These are phyloP conservation scores for Halophytophthora batemanensis DNA, from an alignment of 352 stramenopile genomes.

Conservation along the genomic window DNA sequence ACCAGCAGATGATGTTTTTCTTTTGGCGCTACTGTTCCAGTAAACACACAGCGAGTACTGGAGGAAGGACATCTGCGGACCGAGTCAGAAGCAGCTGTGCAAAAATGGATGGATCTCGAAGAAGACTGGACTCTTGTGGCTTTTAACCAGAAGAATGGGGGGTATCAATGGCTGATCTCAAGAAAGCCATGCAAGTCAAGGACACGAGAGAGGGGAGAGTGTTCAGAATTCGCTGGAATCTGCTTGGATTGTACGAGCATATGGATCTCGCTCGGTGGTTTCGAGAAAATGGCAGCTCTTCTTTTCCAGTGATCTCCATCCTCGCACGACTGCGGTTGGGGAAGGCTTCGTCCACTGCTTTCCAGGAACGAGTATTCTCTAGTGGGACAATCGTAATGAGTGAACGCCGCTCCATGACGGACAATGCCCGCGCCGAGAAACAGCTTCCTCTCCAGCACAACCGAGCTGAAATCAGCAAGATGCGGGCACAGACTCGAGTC, in stretches of 20 bases:
- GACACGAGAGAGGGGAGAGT: neutral
- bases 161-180: neutral
- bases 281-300: neutral
- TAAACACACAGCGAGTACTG: too few species aligned
- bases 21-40: too few species aligned
- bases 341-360: conserved; percentile 1
- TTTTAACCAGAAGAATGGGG: neutral
- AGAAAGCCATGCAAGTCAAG: neutral
- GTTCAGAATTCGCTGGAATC: neutral
- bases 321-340: neutral
- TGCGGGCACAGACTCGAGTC: too few species aligned
- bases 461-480: neutral
- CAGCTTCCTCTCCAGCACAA: neutral
- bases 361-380: conserved; percentile 2
- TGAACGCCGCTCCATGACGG: neutral
- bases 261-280: neutral
- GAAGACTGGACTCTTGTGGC: neutral
- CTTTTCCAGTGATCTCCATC: neutral
- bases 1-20: too few species aligned
- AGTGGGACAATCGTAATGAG: neutral
- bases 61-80: neutral
- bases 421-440: neutral
- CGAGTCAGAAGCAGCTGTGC: neutral
- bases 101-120: neutral
- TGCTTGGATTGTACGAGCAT: neutral